Conservation (phyloP, 1,284 basidiomycete genomes). For the Malassezia brasiliensis region DNA sequence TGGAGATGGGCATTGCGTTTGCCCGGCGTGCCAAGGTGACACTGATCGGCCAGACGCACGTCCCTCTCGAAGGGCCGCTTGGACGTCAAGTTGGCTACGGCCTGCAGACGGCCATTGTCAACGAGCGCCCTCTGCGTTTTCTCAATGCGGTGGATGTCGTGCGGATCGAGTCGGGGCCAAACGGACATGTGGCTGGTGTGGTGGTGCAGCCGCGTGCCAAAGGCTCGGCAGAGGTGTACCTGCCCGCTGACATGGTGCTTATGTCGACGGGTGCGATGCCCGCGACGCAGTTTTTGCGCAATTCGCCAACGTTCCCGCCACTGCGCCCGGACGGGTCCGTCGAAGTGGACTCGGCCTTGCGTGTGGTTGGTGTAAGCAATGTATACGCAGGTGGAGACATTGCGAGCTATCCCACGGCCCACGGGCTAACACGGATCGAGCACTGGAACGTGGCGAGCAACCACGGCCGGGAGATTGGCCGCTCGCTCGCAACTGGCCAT, state of each 20-base stretch:
- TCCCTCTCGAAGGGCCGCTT: conserved; percentile 70
- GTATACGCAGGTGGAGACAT: conserved; percentile 88
- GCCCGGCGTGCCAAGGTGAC: conserved; percentile 61
- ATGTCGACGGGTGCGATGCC: conserved; percentile 83
- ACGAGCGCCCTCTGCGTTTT: conserved; percentile 71
- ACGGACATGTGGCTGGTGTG: conserved; percentile 10
- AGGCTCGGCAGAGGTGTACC: conserved; percentile 44
- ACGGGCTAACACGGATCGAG: conserved; percentile 61
- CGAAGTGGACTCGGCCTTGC: conserved; percentile 67
- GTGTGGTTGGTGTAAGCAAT: conserved; percentile 57
- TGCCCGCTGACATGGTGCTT: conserved; percentile 70
- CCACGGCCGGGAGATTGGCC: conserved; percentile 72
- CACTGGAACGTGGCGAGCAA: conserved; percentile 87
- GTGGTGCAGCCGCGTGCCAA: conserved; percentile 15
- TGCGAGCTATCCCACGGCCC: conserved; percentile 64
- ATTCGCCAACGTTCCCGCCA: conserved; percentile 55
- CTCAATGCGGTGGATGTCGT: conserved; percentile 65
- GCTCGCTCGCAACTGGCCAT: conserved; percentile 48
- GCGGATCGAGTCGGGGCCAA: conserved; percentile 55
- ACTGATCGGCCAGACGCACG: conserved; percentile 74
- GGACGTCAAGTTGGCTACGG: conserved; percentile 71
- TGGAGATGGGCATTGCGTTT: conserved; percentile 75
- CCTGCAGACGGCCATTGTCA: conserved; percentile 58
- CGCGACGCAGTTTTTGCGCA: conserved; percentile 70
- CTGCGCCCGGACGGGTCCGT: conserved; percentile 60